Conservation (phyloP, 2,329 filamentous ascomycete genomes). For the Elsinoe fawcettii region DNA sequence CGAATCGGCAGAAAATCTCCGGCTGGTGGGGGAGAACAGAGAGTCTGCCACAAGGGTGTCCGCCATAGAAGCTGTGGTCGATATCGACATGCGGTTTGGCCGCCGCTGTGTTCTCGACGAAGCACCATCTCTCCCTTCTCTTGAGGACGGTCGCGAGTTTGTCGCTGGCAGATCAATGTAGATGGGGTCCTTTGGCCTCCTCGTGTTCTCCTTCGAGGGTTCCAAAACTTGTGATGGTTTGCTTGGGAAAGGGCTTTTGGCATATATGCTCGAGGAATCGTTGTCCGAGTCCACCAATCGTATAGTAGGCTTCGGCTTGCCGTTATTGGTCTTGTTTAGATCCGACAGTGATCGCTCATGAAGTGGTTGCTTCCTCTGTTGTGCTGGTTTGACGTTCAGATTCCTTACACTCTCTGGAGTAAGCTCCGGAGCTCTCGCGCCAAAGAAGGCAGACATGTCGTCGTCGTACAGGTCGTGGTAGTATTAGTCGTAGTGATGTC, state of each 20-base stretch:
- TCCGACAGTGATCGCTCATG: constrained; percentile 24
- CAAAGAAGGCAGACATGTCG: constrained; percentile 19
- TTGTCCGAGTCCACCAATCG: constrained; percentile 26
- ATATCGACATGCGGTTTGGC: constrained; percentile 13
- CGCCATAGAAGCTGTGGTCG: constrained; percentile 16
- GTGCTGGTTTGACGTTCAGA: constrained; percentile 16
- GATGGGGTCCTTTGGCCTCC: background rate
- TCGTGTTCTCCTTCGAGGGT: constrained; percentile 11
- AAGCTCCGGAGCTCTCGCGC: constrained; percentile 17
- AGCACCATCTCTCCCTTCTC: constrained; percentile 7
- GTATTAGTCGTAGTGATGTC: constrained; percentile 8
- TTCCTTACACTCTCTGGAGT: constrained; percentile 14
- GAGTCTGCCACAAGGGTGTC: constrained; percentile 17
- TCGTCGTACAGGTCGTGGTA: background rate
- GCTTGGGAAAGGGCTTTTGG: constrained; percentile 18
- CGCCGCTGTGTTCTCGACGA: constrained; percentile 5
- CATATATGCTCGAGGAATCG: constrained; percentile 18
- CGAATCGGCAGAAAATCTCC: constrained; percentile 16
- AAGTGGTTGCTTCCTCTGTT: constrained; percentile 21
- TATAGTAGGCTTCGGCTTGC: constrained; percentile 26
- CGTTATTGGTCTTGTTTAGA: constrained; percentile 18
- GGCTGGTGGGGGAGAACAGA: constrained; percentile 17
- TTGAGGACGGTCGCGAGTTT: constrained; percentile 20
- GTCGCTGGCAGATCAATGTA: constrained; percentile 26
- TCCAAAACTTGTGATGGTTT: constrained; percentile 18